Percentiles rank a stretch among this genome's conserved stretches.
Conservation (phyloP, 305 asterid genomes). For the Caryopteris hybrid region DNA sequence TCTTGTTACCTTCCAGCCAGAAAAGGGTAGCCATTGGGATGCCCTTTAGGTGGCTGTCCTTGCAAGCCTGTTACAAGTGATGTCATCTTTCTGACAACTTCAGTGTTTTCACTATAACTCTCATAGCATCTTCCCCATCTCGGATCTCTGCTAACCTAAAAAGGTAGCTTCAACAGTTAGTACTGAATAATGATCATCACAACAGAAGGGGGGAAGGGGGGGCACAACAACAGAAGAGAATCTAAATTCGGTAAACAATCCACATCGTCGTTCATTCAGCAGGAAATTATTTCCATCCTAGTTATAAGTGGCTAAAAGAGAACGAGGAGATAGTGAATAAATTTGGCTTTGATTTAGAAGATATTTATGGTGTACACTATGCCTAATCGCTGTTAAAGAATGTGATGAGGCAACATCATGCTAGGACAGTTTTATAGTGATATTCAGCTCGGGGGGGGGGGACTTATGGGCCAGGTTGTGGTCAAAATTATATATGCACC, state of each 20-base stretch:
- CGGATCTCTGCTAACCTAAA: slow-evolving; percentile 86
- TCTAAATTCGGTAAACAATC: not conserved
- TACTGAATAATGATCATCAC: slow-evolving; percentile 8
- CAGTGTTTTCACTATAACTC: slow-evolving; percentile 84
- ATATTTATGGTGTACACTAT: not conserved
- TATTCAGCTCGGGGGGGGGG: too few relatives aligned
- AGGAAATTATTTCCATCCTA: not conserved
- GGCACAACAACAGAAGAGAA: not conserved
- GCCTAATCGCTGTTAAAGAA: too few relatives aligned
- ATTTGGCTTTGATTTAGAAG: not conserved
- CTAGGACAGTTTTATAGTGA: too few relatives aligned
- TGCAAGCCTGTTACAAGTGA: slow-evolving; percentile 81
- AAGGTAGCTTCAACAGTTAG: slow-evolving; percentile 18
- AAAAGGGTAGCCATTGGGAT: slow-evolving; percentile 86
- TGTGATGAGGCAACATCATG: too few relatives aligned
- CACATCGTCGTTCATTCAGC: not conserved
- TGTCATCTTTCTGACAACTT: slow-evolving; percentile 71
- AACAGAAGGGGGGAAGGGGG: not conserved
- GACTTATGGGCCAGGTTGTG: too few relatives aligned
- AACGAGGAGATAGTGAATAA: not conserved
- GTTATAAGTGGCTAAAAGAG: not conserved
- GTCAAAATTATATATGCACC: too few relatives aligned
- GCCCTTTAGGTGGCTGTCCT: slow-evolving; percentile 86
- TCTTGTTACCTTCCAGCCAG: slow-evolving; percentile 73
- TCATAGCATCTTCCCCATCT: slow-evolving; percentile 98